Evolutionary conservation across 331 rosid species (phyloP).

Genomic region (Malus hybrid): DNA sequence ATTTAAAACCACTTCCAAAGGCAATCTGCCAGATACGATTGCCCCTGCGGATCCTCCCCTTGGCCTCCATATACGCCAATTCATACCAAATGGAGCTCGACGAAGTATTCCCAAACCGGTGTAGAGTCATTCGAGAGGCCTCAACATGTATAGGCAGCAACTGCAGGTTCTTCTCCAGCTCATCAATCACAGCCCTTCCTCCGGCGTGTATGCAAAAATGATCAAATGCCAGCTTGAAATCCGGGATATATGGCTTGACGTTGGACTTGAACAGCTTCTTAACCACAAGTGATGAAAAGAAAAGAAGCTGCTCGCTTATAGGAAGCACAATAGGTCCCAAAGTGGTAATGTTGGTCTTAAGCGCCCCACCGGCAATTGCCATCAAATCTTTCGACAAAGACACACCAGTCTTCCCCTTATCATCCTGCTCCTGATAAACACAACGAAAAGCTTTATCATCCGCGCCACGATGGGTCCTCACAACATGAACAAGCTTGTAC

Average conservation of each 20-base stretch:
- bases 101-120: constrained; percentile 66
- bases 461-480: constrained; percentile 50
- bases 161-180: constrained; percentile 61
- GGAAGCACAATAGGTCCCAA: constrained; percentile 66
- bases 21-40: constrained; percentile 65
- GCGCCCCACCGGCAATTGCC: constrained; percentile 59
- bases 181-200: constrained; percentile 65
- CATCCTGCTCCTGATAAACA: constrained; percentile 61
- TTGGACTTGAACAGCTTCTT: constrained; percentile 33
- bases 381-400: constrained; percentile 57
- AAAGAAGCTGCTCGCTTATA: constrained; percentile 60
- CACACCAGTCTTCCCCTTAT: constrained; percentile 52
- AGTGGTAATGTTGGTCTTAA: constrained; percentile 50
- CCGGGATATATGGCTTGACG: constrained; percentile 36
- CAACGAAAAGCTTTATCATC: constrained; percentile 60
- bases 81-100: constrained; percentile 76
- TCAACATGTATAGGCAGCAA: constrained; percentile 47
- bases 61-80: constrained; percentile 53
- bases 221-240: constrained; percentile 36
- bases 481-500: constrained; percentile 49
- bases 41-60: constrained; percentile 55
- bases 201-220: constrained; percentile 43
- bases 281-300: constrained; percentile 37
- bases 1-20: constrained; percentile 19
- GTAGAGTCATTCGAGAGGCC: constrained; percentile 71